These are phyloP conservation scores for Castanospermum australe DNA, from an alignment of 306 rosid species.

Conservation along the genomic window DNA sequence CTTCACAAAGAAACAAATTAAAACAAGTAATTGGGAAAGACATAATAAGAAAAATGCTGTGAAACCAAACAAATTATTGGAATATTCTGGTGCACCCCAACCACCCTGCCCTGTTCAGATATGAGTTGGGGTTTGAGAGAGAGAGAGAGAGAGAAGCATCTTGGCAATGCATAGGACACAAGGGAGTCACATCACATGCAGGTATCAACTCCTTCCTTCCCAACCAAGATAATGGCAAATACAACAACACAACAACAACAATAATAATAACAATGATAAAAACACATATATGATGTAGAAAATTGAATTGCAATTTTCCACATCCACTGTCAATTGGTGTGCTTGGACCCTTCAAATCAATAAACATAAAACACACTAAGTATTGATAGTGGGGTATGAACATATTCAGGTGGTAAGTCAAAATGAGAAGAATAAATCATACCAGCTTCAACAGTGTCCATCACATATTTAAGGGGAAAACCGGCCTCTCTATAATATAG, in stretches of 20 bases:
- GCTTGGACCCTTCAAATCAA: conserved; percentile 7
- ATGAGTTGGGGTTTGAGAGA: neutral
- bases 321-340: neutral
- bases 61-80: neutral
- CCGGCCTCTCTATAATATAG: conserved; percentile 54
- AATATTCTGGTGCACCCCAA: conserved; percentile 4
- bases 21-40: conserved; percentile 22
- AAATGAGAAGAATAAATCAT: conserved; percentile 24
- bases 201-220: neutral
- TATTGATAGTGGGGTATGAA: neutral
- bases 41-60: neutral
- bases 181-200: neutral
- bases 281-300: neutral
- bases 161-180: neutral
- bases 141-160: neutral
- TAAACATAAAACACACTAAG: conserved; percentile 4
- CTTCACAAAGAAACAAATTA: conserved; percentile 39
- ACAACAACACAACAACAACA: neutral
- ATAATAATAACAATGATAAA: neutral
- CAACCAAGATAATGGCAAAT: neutral
- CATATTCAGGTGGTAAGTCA: neutral
- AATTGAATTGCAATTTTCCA: neutral
- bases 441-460: conserved; percentile 85
- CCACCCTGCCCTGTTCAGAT: neutral
- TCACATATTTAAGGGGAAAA: conserved; percentile 46